phyloP scores from a whole-genome alignment of 495 filamentous ascomycete species.

The Annulohypoxylon moriforme region DNA sequence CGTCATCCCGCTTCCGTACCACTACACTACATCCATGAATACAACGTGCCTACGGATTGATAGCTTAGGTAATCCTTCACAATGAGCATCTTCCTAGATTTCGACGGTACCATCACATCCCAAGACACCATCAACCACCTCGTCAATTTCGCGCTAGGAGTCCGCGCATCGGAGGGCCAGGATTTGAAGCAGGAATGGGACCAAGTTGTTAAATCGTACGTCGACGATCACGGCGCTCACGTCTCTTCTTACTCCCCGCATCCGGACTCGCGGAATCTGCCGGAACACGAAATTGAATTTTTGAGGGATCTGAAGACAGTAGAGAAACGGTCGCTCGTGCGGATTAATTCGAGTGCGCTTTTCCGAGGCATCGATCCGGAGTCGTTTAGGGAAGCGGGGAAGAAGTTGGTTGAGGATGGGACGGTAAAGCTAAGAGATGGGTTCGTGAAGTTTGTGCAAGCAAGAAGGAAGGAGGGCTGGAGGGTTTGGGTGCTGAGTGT shows the following conservation, averaged over 20 bases:
- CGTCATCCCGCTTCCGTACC: not conserved
- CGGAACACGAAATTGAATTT: slow-evolving; percentile 52
- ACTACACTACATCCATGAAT: not conserved
- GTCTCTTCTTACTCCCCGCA: slow-evolving; percentile 45
- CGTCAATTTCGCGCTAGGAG: slow-evolving; percentile 43
- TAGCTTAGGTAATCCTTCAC: not conserved
- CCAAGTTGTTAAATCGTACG: slow-evolving; percentile 51
- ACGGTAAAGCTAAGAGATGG: slow-evolving; percentile 50
- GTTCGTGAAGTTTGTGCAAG: slow-evolving; percentile 48
- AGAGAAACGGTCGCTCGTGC: slow-evolving; percentile 49
- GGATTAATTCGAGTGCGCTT: slow-evolving; percentile 50
- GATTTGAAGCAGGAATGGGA: slow-evolving; percentile 50
- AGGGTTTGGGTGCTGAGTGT: slow-evolving; percentile 56
- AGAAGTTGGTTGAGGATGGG: slow-evolving; percentile 35
- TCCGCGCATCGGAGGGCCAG: slow-evolving; percentile 34
- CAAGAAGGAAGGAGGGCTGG: slow-evolving; percentile 35
- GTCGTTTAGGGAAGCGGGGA: slow-evolving; percentile 44
- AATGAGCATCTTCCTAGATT: slow-evolving; percentile 59
- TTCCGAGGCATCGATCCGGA: slow-evolving; percentile 46
- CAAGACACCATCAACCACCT: slow-evolving; percentile 49
- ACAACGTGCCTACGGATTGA: not conserved
- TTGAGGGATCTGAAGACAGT: slow-evolving; percentile 51
- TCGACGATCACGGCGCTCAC: slow-evolving; percentile 50
- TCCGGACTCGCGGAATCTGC: slow-evolving; percentile 27
- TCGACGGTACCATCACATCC: slow-evolving; percentile 63